Base-by-base conservation (phyloP, 192 early-diverging fungal species). In the Coemansia sp. region DNA sequence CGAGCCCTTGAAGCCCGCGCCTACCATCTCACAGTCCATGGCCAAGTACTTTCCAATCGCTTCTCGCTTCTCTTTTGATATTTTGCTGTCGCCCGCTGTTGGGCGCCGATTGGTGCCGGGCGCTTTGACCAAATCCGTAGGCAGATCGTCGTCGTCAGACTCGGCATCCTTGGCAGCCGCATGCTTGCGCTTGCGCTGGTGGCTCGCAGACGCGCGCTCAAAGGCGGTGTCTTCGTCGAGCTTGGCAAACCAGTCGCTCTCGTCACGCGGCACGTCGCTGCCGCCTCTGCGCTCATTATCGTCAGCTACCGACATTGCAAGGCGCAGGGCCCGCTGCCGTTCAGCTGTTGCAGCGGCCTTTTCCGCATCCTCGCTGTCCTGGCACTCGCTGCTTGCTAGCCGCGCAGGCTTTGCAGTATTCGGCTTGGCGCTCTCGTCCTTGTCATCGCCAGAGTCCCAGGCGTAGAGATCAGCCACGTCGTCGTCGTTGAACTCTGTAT, bases 1-100 rank as follows among this genome's bases (percentile, higher is more conserved):
- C 14, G 55, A 73, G 3, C 95, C 97, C 36, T 88, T 88, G 26
- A 85, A 86, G 9, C 96, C 97, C 18, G 93, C 93, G 34, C 97
- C 96, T 24, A 99, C 96, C 96, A 97, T 98, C 81, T 99, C 97
- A 78, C 97, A 99, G 87, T 99, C 97, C 9, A 99, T 93, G 9
- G 90, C 95, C 5, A 99, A 66, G 71, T 88, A 98, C 70, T 93
- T 95, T 42, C 97, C 97, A 8, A 57, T 38, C 1, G 78, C 65
- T 34, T 79, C 69, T 21, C 65, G 65, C 57, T 71, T 77, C 34
- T 72, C 69, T 60, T 60, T 60, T 18, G 66, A 40, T 26, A 55
- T 31, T 28, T 55, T 55, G 28, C 28, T 33, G 14, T 28, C 42
- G 16, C 31, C 14, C n/a, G 34, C 39, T 6, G 53, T 33, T 3